Conservation (phyloP, 345 rosid species). For the Litchi chinensis region DNA sequence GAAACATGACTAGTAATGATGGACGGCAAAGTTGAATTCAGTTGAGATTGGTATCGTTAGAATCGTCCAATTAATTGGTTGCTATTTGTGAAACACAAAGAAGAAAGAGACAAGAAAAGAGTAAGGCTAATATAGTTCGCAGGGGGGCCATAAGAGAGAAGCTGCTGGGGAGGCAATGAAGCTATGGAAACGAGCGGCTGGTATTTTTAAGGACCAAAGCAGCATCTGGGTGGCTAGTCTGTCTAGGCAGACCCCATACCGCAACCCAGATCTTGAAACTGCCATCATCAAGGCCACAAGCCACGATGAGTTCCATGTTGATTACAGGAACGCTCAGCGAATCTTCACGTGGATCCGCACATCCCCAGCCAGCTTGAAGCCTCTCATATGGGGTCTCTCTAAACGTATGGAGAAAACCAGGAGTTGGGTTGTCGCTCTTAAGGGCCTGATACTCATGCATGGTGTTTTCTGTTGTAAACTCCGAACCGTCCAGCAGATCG, state of each 20-base stretch:
- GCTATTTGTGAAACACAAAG: slow-evolving; percentile 16
- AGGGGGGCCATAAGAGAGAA: background rate
- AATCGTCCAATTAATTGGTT: background rate
- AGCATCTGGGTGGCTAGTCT: slow-evolving; percentile 52
- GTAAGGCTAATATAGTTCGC: slow-evolving; percentile 26
- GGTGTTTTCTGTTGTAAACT: slow-evolving; percentile 72
- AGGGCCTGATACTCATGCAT: slow-evolving; percentile 76
- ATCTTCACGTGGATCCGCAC: slow-evolving; percentile 68
- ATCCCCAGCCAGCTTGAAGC: slow-evolving; percentile 60
- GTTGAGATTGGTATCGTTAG: background rate
- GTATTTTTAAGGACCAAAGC: slow-evolving; percentile 74
- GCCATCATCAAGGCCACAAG: slow-evolving; percentile 81
- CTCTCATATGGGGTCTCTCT: slow-evolving; percentile 51
- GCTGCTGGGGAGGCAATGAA: slow-evolving; percentile 35
- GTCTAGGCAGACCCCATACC: slow-evolving; percentile 33
- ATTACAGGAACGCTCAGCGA: slow-evolving; percentile 62
- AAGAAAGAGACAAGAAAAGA: slow-evolving; percentile 19
- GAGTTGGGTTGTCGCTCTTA: slow-evolving; percentile 80
- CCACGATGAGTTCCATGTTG: slow-evolving; percentile 61
- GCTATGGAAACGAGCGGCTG: slow-evolving; percentile 73
- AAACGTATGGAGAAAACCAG: slow-evolving; percentile 57
- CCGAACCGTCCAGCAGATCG: slow-evolving; percentile 44
- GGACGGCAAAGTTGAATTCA: background rate
- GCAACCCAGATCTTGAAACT: slow-evolving; percentile 59
- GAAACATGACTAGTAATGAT: too few relatives aligned